Conservation (phyloP, 352 stramenopile species). For the Globisporangium yorkense region DNA sequence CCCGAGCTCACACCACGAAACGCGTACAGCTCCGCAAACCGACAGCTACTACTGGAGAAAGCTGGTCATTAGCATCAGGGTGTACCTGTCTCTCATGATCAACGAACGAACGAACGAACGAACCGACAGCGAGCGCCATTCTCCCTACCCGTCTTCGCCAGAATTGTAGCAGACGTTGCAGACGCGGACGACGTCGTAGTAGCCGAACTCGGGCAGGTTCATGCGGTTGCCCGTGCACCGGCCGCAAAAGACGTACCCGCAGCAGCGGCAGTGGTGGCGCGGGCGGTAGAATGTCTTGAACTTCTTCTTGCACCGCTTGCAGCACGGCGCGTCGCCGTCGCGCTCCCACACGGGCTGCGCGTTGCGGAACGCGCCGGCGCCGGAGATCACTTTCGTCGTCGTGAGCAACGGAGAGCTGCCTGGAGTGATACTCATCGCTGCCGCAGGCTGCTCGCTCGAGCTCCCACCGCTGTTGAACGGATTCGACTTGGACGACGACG, state of each 20-base stretch:
- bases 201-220: conserved; percentile 83
- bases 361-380: conserved; percentile 50
- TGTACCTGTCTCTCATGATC: no score
- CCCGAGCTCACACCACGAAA: conserved; percentile 39
- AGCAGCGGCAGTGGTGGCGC: conserved; percentile 80
- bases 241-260: conserved; percentile 80
- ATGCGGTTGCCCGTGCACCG: conserved; percentile 80
- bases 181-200: conserved; percentile 83
- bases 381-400: conserved; percentile 60
- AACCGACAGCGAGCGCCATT: no score
- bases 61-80: neutral
- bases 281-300: conserved; percentile 82
- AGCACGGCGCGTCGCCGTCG: conserved; percentile 76
- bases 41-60: conserved; percentile 29
- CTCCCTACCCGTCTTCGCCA: conserved; percentile 42
- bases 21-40: conserved; percentile 35
- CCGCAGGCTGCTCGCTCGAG: conserved; percentile 19
- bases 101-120: neutral
- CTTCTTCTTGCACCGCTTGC: conserved; percentile 88
- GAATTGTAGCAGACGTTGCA: conserved; percentile 79
- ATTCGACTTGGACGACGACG: conserved; percentile 7
- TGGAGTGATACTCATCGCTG: conserved; percentile 39
- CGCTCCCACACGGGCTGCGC: conserved; percentile 81
- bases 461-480: conserved; percentile 9
- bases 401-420: conserved; percentile 60